Conservation (phyloP, 495 filamentous ascomycete genomes). For the Penicillium lividum region DNA sequence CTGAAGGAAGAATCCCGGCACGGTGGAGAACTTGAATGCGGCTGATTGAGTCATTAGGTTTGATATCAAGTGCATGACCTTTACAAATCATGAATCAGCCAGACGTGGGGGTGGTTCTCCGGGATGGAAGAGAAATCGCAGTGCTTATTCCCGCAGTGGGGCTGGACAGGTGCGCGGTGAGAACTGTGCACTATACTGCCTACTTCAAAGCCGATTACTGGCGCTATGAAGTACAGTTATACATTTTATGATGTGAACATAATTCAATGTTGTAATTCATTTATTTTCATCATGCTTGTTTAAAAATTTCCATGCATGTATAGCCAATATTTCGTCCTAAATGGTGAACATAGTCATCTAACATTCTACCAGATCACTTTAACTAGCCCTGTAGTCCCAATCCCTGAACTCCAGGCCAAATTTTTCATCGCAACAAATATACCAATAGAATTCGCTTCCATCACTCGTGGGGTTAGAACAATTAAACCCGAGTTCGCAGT, state of each 20-base stretch:
- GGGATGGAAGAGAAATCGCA: background rate
- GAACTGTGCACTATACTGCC: background rate
- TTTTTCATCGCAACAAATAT: background rate
- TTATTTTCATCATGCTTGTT: background rate
- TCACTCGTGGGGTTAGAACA: background rate
- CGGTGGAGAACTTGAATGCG: slow-evolving; percentile 42
- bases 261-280: background rate
- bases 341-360: background rate
- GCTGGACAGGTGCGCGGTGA: background rate
- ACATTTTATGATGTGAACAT: too few relatives aligned
- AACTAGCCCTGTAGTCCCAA: background rate
- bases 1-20: slow-evolving; percentile 71
- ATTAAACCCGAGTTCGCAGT: background rate
- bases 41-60: slow-evolving; percentile 1
- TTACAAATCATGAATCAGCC: background rate
- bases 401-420: background rate
- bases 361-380: background rate
- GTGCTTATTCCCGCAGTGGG: background rate
- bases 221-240: too few relatives aligned
- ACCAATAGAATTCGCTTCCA: background rate
- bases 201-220: background rate
- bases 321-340: background rate
- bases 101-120: background rate
- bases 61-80: background rate
- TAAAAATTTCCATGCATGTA: background rate